Evolutionary conservation across 495 filamentous ascomycete species (phyloP).

Genomic region (Penicillium waksmanii): DNA sequence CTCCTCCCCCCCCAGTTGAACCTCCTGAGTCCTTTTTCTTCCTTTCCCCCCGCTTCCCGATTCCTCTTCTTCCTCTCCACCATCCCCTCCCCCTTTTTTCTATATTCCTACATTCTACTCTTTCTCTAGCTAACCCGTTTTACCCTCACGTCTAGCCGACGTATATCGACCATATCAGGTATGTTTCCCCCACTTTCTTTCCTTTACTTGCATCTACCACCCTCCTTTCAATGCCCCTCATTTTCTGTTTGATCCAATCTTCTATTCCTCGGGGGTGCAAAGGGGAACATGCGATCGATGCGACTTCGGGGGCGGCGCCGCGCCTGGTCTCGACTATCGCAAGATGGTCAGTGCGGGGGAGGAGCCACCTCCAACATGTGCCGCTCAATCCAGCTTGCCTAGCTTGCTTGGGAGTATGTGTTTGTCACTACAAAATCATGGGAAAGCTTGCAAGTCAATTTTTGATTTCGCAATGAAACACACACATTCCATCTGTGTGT

Average conservation of each 20-base stretch:
- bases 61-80: slow-evolving; percentile 17
- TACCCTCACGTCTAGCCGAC: slow-evolving; percentile 47
- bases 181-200: slow-evolving; percentile 34
- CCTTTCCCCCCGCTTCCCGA: slow-evolving; percentile 31
- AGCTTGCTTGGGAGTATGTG: neutral
- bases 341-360: slow-evolving; percentile 35
- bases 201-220: slow-evolving; percentile 1
- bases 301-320: neutral
- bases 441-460: neutral
- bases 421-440: neutral
- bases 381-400: neutral
- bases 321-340: slow-evolving; percentile 14
- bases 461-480: neutral
- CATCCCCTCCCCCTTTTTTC: slow-evolving; percentile 22
- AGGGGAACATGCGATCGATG: slow-evolving; percentile 8
- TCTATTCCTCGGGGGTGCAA: slow-evolving; percentile 8
- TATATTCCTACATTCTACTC: slow-evolving; percentile 18
- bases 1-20: slow-evolving; percentile 22
- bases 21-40: slow-evolving; percentile 32
- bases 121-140: slow-evolving; percentile 30
- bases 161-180: slow-evolving; percentile 60
- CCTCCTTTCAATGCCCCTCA: neutral
- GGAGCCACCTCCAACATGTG: slow-evolving; percentile 11
- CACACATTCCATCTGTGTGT: neutral
- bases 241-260: slow-evolving; percentile 13